Conservation (phyloP, 208 protist genomes). For the Crithidia bombi region DNA sequence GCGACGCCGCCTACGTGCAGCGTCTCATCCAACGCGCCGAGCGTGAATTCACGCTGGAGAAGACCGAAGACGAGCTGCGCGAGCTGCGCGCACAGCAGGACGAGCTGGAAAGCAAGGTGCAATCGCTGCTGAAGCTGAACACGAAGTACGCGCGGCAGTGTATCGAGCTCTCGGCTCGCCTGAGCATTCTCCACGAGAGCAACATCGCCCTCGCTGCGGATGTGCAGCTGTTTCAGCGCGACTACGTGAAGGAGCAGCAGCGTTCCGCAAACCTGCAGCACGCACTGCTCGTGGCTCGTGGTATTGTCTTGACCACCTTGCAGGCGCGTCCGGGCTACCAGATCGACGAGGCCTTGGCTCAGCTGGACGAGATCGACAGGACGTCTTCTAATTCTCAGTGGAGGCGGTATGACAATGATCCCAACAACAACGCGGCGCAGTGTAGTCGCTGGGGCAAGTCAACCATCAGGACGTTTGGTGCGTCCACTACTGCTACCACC, state of each 20-base stretch:
- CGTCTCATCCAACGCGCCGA: constrained; percentile 69
- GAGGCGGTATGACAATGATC: neutral
- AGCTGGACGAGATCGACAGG: constrained; percentile 9
- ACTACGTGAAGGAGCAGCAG: constrained; percentile 46
- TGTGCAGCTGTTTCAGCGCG: constrained; percentile 59
- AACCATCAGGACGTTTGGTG: neutral
- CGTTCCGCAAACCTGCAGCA: constrained; percentile 40
- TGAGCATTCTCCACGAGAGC: constrained; percentile 72
- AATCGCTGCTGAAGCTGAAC: constrained; percentile 65
- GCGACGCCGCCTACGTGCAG: constrained; percentile 57
- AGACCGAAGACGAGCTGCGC: constrained; percentile 56
- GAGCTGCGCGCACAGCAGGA: constrained; percentile 37
- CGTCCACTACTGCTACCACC: too few relatives aligned
- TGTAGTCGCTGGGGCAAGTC: neutral
- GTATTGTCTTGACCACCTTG: constrained; percentile 58
- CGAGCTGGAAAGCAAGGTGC: constrained; percentile 39
- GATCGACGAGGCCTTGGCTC: neutral
- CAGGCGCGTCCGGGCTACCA: constrained; percentile 29
- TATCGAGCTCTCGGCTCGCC: constrained; percentile 69
- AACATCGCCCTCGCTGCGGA: constrained; percentile 72
- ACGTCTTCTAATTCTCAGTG: neutral
- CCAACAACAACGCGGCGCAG: neutral
- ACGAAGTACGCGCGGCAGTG: constrained; percentile 72
- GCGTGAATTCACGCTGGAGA: constrained; percentile 61
- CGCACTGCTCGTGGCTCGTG: constrained; percentile 53